Evolutionary conservation across 148 eudicot genomes (phyloP), one percentile per base, ranked within the genome.

Genomic region (Fagopyrum esculentum): DNA sequence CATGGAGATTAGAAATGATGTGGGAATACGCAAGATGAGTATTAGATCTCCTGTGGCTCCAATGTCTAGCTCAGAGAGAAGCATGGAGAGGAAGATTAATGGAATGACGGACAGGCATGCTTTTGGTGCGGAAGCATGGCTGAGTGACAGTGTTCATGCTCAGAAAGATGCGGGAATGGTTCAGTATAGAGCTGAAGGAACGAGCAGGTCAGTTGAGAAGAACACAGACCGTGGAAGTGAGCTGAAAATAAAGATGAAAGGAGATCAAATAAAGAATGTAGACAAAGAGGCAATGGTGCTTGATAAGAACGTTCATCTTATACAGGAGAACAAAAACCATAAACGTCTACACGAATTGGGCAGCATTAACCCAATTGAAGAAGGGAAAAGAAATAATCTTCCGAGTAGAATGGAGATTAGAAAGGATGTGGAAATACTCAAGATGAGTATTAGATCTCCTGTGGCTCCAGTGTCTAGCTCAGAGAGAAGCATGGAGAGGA

Each of bases 301-400:
- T 71, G n/a, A 72, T 51, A 77, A 70, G 64, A 83, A 78, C 77
- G 82, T 60, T 54, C 70, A 75, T 70, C 69, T 77, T 43, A 73
- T 71, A 51, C 49, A 74, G 57, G 90, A 75, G 70, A 76, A 46
- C 48, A 82, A 77, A 70, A 80, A 79, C 61, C 60, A 75, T 73
- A 86, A 86, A 48, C 74, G 82, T 82, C 79, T 86, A 73, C 74
- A 81, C 72, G 93, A 86, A 72, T 77, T 87, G 79, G 84, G 74
- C 50, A 79, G 80, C 81, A 86, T 85, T 79, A 90, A 80, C 66
- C 64, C 71, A 76, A 88, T 85, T 81, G 92, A 86, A 44, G 84
- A 85, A 73, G 84, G 81, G 77, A 86, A 82, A 73, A n/a, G 80
- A 59, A 75, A 76, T 63, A 83, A 85, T 81, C 85, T 80, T 78